Evolutionary conservation across 139 green algal genomes (phyloP), one percentile per base, ranked within the genome.

Genomic region (Volvox reticuliferus): DNA sequence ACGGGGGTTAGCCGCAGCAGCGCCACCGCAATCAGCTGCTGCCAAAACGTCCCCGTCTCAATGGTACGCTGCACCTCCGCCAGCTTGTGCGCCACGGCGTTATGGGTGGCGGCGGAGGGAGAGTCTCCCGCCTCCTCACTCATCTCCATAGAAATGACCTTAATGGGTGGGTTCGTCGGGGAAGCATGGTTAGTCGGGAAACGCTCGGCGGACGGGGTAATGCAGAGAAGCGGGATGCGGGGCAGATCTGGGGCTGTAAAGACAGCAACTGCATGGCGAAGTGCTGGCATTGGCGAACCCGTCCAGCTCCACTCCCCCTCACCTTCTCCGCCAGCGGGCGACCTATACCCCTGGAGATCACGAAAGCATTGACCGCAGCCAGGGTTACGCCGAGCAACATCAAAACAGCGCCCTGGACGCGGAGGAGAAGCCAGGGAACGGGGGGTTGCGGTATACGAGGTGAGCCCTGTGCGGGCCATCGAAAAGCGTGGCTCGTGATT

Each of bases 1-100:
- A 99, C 94, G 18, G 97, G 97, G 17, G 97, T 98, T 1, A 98
- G 88, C 12, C 97, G 91, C 88, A 99, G 93, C 71, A 97, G 89
- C 69, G 95, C 88, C 19, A 99, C 92, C 6, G 97, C 95, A 16
- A 91, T 94, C 22, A 95, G 90, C 94, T 99, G 97, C 93, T 97
- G 91, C 88, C 81, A 91, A 65, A 97, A 95, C 62, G 90, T 93
- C 69, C 97, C 97, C 19, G 88, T 84, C 90, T 97, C 95, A 36
- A 98, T 97, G 22, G 92, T 91, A 18, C 55, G 61, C 79, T 91
- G 82, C 37, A 94, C 93, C 75, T 94, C 71, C 2, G 81, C 32
- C 30, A 96, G 67, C 91, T 94, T 92, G 68, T 69, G 62, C 17
- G 89, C 77, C 24, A 94, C 91, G 28, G 44, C 73, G 37, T 79